phyloP scores from a whole-genome alignment of 1,284 basidiomycete species.

The Sanguinoderma infundibulare region DNA sequence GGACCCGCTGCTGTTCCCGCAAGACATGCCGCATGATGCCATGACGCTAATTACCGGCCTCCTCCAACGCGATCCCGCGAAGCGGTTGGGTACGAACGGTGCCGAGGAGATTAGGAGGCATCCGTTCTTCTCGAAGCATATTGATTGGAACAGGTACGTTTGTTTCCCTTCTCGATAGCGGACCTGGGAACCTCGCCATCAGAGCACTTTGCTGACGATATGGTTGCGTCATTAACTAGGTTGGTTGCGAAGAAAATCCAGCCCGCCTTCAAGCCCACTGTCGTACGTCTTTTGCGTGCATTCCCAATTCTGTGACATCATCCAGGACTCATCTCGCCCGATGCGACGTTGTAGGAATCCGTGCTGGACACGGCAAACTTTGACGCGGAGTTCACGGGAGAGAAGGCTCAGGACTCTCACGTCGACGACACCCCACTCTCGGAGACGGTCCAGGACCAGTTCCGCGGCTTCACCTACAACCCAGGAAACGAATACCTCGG shows the following conservation, averaged over 20 bases:
- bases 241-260: slow-evolving; percentile 95
- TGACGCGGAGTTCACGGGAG: slow-evolving; percentile 93
- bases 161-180: not conserved
- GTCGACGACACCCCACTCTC: slow-evolving; percentile 92
- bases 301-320: not conserved
- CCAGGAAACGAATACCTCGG: slow-evolving; percentile 81
- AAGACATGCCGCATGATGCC: slow-evolving; percentile 90
- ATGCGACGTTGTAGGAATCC: slow-evolving; percentile 56
- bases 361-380: slow-evolving; percentile 90
- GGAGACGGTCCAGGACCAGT: slow-evolving; percentile 95
- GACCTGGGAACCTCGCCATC: not conserved
- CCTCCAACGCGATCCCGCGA: slow-evolving; percentile 87
- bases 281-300: slow-evolving; percentile 57
- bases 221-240: slow-evolving; percentile 40
- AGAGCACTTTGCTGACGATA: slow-evolving; percentile 8
- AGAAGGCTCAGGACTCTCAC: slow-evolving; percentile 92
- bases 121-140: slow-evolving; percentile 93
- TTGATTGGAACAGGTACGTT: slow-evolving; percentile 83
- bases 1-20: slow-evolving; percentile 93
- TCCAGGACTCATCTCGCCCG: not conserved
- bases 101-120: slow-evolving; percentile 97
- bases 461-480: slow-evolving; percentile 87
- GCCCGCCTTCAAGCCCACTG: slow-evolving; percentile 97
- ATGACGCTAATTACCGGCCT: slow-evolving; percentile 87
- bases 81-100: slow-evolving; percentile 88